These are phyloP conservation scores for Sclerotinia spermophila DNA, from an alignment of 2,329 filamentous ascomycete genomes.

Conservation along the genomic window DNA sequence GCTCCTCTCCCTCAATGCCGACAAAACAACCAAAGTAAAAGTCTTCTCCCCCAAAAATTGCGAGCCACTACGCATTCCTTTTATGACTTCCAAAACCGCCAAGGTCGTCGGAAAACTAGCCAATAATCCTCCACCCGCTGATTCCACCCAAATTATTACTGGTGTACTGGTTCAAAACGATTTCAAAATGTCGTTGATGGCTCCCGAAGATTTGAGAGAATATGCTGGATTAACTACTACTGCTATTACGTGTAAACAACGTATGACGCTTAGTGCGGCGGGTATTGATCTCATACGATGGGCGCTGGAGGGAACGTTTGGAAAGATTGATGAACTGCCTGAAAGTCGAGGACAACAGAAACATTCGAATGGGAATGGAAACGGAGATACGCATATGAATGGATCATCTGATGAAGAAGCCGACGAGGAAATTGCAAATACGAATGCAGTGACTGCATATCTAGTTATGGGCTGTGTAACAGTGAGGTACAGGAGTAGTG, in stretches of 20 bases:
- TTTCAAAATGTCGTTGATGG: constrained; percentile 96
- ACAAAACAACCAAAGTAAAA: constrained; percentile 74
- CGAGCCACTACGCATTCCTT: constrained; percentile 90
- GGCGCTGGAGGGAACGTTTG: constrained; percentile 93
- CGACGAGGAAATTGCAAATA: constrained; percentile 56
- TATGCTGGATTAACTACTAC: constrained; percentile 97
- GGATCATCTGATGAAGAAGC: constrained; percentile 51
- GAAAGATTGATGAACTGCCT: constrained; percentile 67
- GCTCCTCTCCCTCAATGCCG: constrained; percentile 83
- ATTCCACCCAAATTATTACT: constrained; percentile 63
- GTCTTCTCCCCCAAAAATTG: constrained; percentile 93
- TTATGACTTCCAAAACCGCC: constrained; percentile 90
- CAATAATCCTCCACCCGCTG: constrained; percentile 59
- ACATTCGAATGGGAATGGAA: constrained; percentile 30
- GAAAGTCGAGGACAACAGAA: constrained; percentile 40
- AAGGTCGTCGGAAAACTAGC: constrained; percentile 95
- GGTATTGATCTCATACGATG: constrained; percentile 89
- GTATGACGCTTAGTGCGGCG: constrained; percentile 80
- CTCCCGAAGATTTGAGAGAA: constrained; percentile 89
- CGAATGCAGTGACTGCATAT: constrained; percentile 52
- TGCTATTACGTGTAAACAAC: constrained; percentile 88
- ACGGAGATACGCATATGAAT: constrained; percentile 40
- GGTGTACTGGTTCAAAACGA: constrained; percentile 96
- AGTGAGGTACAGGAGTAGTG: constrained; percentile 71
- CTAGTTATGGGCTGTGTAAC: constrained; percentile 87